Conservation (phyloP, 768 basidiomycete species). For the Hemileccinum rubropunctum region DNA sequence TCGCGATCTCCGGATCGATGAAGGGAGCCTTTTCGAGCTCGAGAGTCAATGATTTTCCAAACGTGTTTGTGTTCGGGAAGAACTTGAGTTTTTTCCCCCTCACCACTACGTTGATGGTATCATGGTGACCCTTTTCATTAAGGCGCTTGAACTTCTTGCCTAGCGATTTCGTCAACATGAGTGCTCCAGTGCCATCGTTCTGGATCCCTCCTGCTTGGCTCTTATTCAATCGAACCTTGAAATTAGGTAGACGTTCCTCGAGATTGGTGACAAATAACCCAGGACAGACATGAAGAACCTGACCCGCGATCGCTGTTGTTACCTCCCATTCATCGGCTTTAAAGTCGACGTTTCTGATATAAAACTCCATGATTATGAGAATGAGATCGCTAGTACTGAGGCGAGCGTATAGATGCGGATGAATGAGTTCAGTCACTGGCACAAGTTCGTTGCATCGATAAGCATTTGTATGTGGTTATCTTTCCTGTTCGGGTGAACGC, state of each 20-base stretch:
- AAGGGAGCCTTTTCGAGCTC: slow-evolving; percentile 55
- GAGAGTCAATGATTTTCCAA: slow-evolving; percentile 16
- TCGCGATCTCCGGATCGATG: slow-evolving; percentile 51
- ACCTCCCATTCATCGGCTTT: slow-evolving; percentile 53
- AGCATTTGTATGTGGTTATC: background rate
- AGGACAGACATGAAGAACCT: slow-evolving; percentile 47
- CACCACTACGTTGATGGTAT: slow-evolving; percentile 42
- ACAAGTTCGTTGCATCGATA: slow-evolving; percentile 4
- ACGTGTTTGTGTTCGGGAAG: slow-evolving; percentile 6
- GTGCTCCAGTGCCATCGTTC: slow-evolving; percentile 51
- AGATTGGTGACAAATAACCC: slow-evolving; percentile 25
- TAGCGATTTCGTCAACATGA: slow-evolving; percentile 30
- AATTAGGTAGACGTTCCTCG: slow-evolving; percentile 47
- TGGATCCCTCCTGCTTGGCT: slow-evolving; percentile 48
- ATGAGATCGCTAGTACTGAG: background rate
- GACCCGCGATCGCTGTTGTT: slow-evolving; percentile 48
- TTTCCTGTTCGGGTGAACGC: slow-evolving; percentile 8
- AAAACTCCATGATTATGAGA: slow-evolving; percentile 37
- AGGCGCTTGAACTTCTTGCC: slow-evolving; percentile 48
- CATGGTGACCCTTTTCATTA: slow-evolving; percentile 34
- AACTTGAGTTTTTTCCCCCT: slow-evolving; percentile 39
- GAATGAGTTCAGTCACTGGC: too few relatives aligned
- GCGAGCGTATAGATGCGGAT: too few relatives aligned
- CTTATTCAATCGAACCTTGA: slow-evolving; percentile 52
- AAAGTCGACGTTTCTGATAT: slow-evolving; percentile 31